Base-by-base conservation (phyloP, 2,329 filamentous ascomycete species). In the Aspergillus caelatus region DNA sequence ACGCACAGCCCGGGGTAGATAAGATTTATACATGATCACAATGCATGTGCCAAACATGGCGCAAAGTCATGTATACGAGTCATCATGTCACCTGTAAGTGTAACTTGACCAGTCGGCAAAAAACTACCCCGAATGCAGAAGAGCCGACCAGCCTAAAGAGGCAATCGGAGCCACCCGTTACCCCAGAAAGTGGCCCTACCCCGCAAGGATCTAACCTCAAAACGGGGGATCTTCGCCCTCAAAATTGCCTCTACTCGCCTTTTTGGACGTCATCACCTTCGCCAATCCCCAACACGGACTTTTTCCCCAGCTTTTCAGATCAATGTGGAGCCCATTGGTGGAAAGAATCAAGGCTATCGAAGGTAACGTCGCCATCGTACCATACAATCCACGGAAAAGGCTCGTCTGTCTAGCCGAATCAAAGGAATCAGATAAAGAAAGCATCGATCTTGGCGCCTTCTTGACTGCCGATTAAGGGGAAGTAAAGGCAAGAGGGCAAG, bases 91-190 rank as follows among this genome's bases (percentile, higher is more conserved):
- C 6, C 34, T 3, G 34, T 16, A 36, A 36, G 34, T 36, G 39
- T 41, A 41, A 41, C 39, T 34, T 36, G 9, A 26, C 46, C 23
- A 50, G 14, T 28, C 46, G 23, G 30, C 12, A 34, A n/a, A 54
- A 30, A 54, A 54, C 16, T 54, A 14, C 21, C 19, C 50, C 52
- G 52, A 30, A 54, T 54, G n/a, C 21, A 54, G 52, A 32, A 11
- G 11, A 34, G 16, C 19, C 9, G 52, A 21, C n/a, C 19, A 1
- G 14, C 19, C 52, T 30, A 36, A 54, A 36, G 28, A 54, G 60
- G 66, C 48, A 68, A 54, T 9, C 50, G 39, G 62, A 67, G 62
- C 60, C 67, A 65, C 46, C 7, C 41, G 46, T 62, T 62, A 52
- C 62, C 66, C 57, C 41, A 41, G 57, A 55, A 21, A 64, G 3